phyloP scores from a whole-genome alignment of 2,329 filamentous ascomycete species.

The Fusarium subtropicale region DNA sequence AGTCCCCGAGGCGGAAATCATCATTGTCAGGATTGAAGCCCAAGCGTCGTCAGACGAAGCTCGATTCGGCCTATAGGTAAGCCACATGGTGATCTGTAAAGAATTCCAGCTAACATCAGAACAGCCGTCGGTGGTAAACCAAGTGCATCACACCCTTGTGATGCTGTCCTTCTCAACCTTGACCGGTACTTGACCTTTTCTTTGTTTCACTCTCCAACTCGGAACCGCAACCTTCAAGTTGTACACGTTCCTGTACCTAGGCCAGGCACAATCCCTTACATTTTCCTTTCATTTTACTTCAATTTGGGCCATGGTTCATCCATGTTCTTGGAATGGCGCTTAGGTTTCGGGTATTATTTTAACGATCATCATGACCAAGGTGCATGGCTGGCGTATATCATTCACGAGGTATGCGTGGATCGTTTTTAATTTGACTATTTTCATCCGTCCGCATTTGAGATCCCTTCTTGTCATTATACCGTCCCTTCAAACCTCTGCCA shows the following conservation, averaged over 20 bases:
- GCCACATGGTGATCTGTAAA: neutral
- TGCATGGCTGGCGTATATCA: slow-evolving; percentile 49
- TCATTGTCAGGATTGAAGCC: slow-evolving; percentile 41
- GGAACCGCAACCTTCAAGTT: slow-evolving; percentile 19
- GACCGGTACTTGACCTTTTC: slow-evolving; percentile 31
- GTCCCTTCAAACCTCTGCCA: slow-evolving; percentile 9
- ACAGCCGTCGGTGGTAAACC: slow-evolving; percentile 54
- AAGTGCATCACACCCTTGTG: neutral
- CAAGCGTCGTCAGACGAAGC: slow-evolving; percentile 51
- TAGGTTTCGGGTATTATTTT: slow-evolving; percentile 36
- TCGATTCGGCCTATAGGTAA: slow-evolving; percentile 56
- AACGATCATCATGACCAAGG: slow-evolving; percentile 48
- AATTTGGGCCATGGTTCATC: slow-evolving; percentile 16
- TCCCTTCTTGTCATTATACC: slow-evolving; percentile 13
- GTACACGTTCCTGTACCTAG: slow-evolving; percentile 31
- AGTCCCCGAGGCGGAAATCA: slow-evolving; percentile 37
- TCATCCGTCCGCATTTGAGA: slow-evolving; percentile 14
- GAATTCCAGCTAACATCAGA: slow-evolving; percentile 24
- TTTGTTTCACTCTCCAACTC: slow-evolving; percentile 19
- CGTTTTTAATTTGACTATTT: slow-evolving; percentile 43
- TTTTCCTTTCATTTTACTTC: slow-evolving; percentile 6
- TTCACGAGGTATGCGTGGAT: slow-evolving; percentile 53
- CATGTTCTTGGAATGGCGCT: slow-evolving; percentile 40
- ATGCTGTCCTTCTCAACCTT: slow-evolving; percentile 13
- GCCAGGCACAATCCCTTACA: slow-evolving; percentile 38